phyloP scores from a whole-genome alignment of 148 eudicot species.

The Silene uniflora region DNA sequence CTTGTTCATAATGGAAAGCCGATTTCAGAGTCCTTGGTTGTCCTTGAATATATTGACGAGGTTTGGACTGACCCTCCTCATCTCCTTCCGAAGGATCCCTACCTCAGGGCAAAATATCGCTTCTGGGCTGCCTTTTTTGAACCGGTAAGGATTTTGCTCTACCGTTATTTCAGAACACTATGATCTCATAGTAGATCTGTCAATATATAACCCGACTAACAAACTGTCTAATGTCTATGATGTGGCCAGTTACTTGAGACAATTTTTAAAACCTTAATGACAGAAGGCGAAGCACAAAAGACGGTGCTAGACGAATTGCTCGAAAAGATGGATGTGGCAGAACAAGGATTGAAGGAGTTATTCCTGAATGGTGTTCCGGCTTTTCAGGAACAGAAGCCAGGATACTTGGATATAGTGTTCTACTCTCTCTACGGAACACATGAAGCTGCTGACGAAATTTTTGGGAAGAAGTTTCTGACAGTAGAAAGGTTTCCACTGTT shows the following conservation, averaged over 20 bases:
- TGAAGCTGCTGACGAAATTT: background rate
- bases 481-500: constrained; percentile 22
- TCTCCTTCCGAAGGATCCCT: too few relatives aligned
- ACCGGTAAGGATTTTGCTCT: too few relatives aligned
- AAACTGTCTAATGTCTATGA: background rate
- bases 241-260: constrained; percentile 8
- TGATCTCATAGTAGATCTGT: too few relatives aligned
- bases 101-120: too few relatives aligned
- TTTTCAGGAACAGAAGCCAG: too few relatives aligned
- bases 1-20: too few relatives aligned
- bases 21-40: too few relatives aligned
- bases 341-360: constrained; percentile 28
- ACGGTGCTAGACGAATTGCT: background rate
- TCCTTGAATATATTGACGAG: too few relatives aligned
- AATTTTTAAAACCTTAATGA: constrained; percentile 4
- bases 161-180: background rate
- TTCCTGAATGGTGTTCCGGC: too few relatives aligned
- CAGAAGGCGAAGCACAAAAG: constrained; percentile 17
- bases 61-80: too few relatives aligned
- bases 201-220: too few relatives aligned
- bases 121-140: too few relatives aligned
- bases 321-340: constrained; percentile 22
- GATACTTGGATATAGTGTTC: constrained; percentile 22
- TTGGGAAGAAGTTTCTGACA: constrained; percentile 8
- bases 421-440: constrained; percentile 15